phyloP scores from a whole-genome alignment of 2,329 filamentous ascomycete species.

The Exophiala dermatitidis region DNA sequence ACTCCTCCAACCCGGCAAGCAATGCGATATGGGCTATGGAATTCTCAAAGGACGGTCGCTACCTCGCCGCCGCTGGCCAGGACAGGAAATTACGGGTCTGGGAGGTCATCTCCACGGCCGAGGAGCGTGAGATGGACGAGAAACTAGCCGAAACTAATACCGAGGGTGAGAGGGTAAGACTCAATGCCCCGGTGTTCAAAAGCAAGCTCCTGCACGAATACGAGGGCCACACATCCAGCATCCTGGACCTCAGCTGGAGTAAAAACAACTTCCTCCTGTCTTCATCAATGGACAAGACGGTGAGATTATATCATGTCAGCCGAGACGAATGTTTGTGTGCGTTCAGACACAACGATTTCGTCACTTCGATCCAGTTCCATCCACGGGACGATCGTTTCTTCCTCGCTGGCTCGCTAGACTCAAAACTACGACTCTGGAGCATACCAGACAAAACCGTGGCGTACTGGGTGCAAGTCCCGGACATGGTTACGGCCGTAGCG shows the following conservation, averaged over 20 bases:
- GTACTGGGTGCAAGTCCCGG: slow-evolving; percentile 66
- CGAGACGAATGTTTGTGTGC: slow-evolving; percentile 80
- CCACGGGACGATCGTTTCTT: slow-evolving; percentile 95
- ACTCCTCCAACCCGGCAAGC: slow-evolving; percentile 33
- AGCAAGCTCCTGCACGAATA: slow-evolving; percentile 73
- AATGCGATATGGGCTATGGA: slow-evolving; percentile 85
- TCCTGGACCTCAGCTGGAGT: slow-evolving; percentile 93
- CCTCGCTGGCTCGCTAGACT: slow-evolving; percentile 83
- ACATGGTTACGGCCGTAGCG: slow-evolving; percentile 87
- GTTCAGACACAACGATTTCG: slow-evolving; percentile 91
- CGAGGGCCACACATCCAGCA: slow-evolving; percentile 71
- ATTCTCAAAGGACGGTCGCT: slow-evolving; percentile 86
- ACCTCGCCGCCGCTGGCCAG: slow-evolving; percentile 84
- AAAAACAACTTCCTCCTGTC: slow-evolving; percentile 95
- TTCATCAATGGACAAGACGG: slow-evolving; percentile 96
- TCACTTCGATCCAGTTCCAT: slow-evolving; percentile 91
- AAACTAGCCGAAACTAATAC: slow-evolving; percentile 55
- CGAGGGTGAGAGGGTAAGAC: slow-evolving; percentile 49
- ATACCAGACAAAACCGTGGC: slow-evolving; percentile 94
- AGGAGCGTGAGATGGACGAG: slow-evolving; percentile 69
- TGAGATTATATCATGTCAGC: slow-evolving; percentile 85
- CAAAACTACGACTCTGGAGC: slow-evolving; percentile 84
- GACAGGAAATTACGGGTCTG: slow-evolving; percentile 81
- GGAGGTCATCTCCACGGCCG: slow-evolving; percentile 73
- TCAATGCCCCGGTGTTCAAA: slow-evolving; percentile 87